phyloP scores from a whole-genome alignment of 2,329 filamentous ascomycete genomes.

The Domatiomyces catenatus region DNA sequence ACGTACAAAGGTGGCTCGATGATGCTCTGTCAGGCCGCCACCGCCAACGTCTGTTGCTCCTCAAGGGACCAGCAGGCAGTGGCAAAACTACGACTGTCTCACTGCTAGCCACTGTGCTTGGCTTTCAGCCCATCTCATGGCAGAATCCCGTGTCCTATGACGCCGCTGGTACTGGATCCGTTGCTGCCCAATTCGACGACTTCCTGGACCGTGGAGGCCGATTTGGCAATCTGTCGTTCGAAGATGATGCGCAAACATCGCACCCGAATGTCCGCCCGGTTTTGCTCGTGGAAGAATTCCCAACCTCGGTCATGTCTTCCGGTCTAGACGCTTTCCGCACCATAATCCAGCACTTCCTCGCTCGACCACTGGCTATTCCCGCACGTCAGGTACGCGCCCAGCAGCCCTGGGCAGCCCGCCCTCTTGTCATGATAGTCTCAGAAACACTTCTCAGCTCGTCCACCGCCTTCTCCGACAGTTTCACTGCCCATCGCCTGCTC shows the following conservation, averaged over 20 bases:
- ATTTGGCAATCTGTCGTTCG: constrained; percentile 49
- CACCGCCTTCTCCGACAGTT: constrained; percentile 72
- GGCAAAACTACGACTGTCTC: constrained; percentile 83
- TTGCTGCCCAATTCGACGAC: constrained; percentile 74
- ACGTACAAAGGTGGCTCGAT: constrained; percentile 71
- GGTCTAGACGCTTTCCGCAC: constrained; percentile 57
- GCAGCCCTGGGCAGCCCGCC: constrained; percentile 30
- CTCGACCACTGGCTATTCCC: constrained; percentile 46
- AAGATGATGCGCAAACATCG: constrained; percentile 2
- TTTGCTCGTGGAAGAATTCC: constrained; percentile 69
- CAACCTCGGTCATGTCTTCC: constrained; percentile 56
- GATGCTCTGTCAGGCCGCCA: constrained; percentile 49
- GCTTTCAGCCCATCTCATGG: constrained; percentile 73
- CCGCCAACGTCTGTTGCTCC: constrained; percentile 55
- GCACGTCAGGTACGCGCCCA: constrained; percentile 25
- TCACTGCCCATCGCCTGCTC: constrained; percentile 79
- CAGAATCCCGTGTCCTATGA: constrained; percentile 58
- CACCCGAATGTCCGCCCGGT: constrained; percentile 30
- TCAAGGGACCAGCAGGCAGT: constrained; percentile 81
- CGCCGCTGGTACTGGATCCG: constrained; percentile 46
- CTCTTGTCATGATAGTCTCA: constrained; percentile 78
- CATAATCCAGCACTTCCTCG: constrained; percentile 59
- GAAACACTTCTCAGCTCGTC: constrained; percentile 78
- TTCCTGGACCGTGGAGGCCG: constrained; percentile 71
- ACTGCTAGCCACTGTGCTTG: constrained; percentile 62